These are phyloP conservation scores for Lichina pygmaea DNA, from an alignment of 495 filamentous ascomycete genomes.

Conservation along the genomic window DNA sequence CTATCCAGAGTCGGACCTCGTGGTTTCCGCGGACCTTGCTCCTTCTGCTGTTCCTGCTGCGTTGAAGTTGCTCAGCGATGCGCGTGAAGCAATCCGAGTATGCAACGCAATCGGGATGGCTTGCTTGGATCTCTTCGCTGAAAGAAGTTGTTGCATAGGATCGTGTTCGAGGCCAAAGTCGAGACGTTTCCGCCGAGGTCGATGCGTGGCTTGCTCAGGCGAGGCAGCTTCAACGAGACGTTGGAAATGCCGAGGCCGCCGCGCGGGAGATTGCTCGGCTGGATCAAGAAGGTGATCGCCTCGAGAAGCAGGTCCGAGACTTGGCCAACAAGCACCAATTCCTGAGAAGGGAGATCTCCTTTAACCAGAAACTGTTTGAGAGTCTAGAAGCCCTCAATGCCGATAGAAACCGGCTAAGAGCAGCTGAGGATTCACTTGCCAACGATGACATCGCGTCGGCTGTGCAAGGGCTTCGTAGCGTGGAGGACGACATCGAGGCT, in stretches of 20 bases:
- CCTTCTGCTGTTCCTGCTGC: constrained; percentile 29
- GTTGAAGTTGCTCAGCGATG: constrained; percentile 33
- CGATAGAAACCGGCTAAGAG: constrained; percentile 6
- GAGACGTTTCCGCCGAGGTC: constrained; percentile 46
- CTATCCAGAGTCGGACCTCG: constrained; percentile 46
- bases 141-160: constrained; percentile 15
- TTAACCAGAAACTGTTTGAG: constrained; percentile 38
- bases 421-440: no score
- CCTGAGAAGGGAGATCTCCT: constrained; percentile 46
- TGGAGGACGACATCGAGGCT: no score
- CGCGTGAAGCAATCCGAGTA: constrained; percentile 45
- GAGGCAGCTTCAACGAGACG: constrained; percentile 56
- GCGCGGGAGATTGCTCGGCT: constrained; percentile 50
- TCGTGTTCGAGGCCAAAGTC: constrained; percentile 46
- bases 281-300: constrained; percentile 33
- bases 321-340: constrained; percentile 41
- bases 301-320: constrained; percentile 32
- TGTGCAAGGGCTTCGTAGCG: no score
- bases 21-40: constrained; percentile 35
- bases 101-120: neutral
- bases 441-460: no score
- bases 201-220: constrained; percentile 66
- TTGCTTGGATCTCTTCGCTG: no score
- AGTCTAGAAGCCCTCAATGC: constrained; percentile 31
- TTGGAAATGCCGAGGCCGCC: constrained; percentile 40